Evolutionary conservation across 805 yeast species (phyloP), one percentile per base, ranked within the genome.

Genomic region (Teunomyces cretensis): DNA sequence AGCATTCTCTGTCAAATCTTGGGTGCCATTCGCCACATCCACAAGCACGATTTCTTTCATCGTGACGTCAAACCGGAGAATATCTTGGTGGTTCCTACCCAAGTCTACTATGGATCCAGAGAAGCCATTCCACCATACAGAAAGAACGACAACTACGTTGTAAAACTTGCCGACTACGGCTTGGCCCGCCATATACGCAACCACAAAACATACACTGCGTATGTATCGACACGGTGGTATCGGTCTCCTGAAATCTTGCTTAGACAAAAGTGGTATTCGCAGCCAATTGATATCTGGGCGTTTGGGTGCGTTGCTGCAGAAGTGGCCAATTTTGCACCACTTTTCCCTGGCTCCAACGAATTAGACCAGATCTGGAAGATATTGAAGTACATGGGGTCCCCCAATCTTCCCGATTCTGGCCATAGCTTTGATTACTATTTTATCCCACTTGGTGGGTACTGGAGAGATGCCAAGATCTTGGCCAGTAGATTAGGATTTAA

Each of bases 61-160:
- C 78, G 99, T 46, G 99, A 92, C 70, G 76, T 92, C 40, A 92
- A 92, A 64, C 98, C 99, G 0, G 97, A 92, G 58, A 92, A 92
- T 64, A 84, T 92, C 19, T 75, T 92, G 53, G 80, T 91, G 4
- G 73, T 83, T 30, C 80, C 83, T 16, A 66, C 84, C 5, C 63
- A 67, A 32, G 74, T 74, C 41, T 85, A 76, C 56, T 84, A 78
- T 60, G 78, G 79, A 2, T 52, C 65, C 9, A 62, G 57, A 40
- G 56, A 52, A 8, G 55, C 61, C 17, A 60, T 78, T 14, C 83
- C 83, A 1, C 58, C 52, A 35, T 55, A 48, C 63, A 65, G 61
- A 61, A 68, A 50, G 53, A 50, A 58, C 30, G 76, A 76, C 48
- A 62, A 69, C 17, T 87, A 82, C 54, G 76, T 86, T 12, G 78